Base-by-base conservation (phyloP, 2,329 filamentous ascomycete genomes). In the Didymella sp. region DNA sequence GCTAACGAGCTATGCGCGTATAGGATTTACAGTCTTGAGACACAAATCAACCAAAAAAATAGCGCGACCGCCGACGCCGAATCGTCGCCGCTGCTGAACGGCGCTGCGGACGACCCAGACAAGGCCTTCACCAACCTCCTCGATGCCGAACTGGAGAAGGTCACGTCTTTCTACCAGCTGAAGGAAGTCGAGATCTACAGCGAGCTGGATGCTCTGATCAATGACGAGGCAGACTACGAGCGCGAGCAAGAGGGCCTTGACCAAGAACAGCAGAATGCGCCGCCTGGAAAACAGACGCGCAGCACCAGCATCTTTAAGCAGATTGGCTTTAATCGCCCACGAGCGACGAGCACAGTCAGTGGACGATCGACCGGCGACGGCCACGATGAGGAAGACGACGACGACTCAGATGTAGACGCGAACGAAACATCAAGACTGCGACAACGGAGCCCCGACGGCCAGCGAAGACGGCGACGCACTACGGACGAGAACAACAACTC, bases 21-120 rank as follows among this genome's bases (percentile, higher is more conserved):
- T 60, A 96, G 92, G 56, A 98, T 99, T 70, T 99, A 98, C 79
- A 88, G 90, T 60, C 89, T 99, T 63, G 95, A 99, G 80, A 96
- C 96, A 77, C 86, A 88, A 51, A 81, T 89, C 50, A 85, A 95
- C 75, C 87, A 89, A 59, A 76, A 79, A 50, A 79, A 83, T 37
- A 72, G 75, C 24, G 78, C 80, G 43, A 45, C 51, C 17, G 75
- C 77, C 51, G 94, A 98, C 78, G 85, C 87, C 67, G 95, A 99
- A 80, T 89, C 88, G 6, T 89, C 92, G 11, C 92, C 95, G 5
- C 85, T 99, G 37, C 88, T 99, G 57, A 81, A 83, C 58, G 82
- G 83, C 52, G 84, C 85, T 56, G 69, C 78, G 24, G 78, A 82
- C 42, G 89, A 96, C 57, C 89, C 92, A 13, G 93, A 98, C 74